Evolutionary conservation across 1,284 basidiomycete genomes (phyloP), one percentile per base, ranked within the genome.

Genomic region (Pseudozyma hubeiensis): DNA sequence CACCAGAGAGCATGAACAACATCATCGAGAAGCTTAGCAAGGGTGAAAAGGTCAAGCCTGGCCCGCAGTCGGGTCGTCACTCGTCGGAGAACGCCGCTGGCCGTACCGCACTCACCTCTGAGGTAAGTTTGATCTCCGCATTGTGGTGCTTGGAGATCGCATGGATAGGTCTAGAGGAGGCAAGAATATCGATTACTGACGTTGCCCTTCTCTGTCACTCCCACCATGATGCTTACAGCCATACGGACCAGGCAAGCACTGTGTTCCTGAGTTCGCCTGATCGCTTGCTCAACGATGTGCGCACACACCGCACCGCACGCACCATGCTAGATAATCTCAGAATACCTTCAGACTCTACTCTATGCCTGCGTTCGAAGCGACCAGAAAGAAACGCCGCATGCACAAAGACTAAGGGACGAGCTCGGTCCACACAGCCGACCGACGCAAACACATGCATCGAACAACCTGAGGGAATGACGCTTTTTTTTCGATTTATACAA

Each of bases 161-260:
- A 24, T 24, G 24, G 24, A 24, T 4, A 24, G 24, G 24, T 24
- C 24, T 24, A 24, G 24, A 24, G 24, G 24, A 24, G 24, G 4
- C 24, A 24, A 24, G 24, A 24, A 24, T 24, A 24, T 24, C 24
- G 30, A 8, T 60, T 54, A 33, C 47, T 65, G 47, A 58, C 50
- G 14, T 41, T 29, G 44, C 14, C 19, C 8, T 35, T 41, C 16
- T 14, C 47, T 37, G 17, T 29, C 33, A 24, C 19, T n/a, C 16
- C 39, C 44, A 11, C 39, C 49, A 35, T 24, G 10, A 9, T 47
- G 19, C 7, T 43, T n/a, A 54, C 75, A 96, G 93, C 95, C 95
- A 35, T 95, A 95, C 82, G 95, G 95, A 65, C 94, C 95, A 48
- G 94, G 94, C 80, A 90, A 95, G 85, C 89, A 90, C 84, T 97